Evolutionary conservation across 768 basidiomycete genomes (phyloP).

Genomic region (Multifurca ochricompacta): DNA sequence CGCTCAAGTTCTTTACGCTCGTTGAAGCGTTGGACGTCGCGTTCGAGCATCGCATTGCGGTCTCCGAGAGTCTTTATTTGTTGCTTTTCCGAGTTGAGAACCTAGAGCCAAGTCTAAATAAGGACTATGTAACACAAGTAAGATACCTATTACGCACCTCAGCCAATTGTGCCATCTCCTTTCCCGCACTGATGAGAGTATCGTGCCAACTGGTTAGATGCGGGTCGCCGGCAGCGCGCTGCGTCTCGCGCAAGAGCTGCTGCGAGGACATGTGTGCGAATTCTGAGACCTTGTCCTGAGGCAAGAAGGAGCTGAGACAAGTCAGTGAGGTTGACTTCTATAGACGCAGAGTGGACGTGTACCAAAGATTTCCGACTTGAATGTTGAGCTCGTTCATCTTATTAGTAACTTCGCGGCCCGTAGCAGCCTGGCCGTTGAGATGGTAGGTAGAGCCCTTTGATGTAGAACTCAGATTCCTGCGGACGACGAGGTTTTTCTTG

Average conservation of each 20-base stretch:
- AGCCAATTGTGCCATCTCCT: slow-evolving; percentile 45
- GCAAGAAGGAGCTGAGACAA: slow-evolving; percentile 71
- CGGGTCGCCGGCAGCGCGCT: slow-evolving; percentile 81
- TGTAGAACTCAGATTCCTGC: slow-evolving; percentile 55
- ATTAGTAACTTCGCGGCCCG: slow-evolving; percentile 53
- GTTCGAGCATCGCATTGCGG: slow-evolving; percentile 67
- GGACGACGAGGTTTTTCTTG: slow-evolving; percentile 69
- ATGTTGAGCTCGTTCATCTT: slow-evolving; percentile 72
- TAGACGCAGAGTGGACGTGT: slow-evolving; percentile 21
- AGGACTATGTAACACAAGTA: not conserved
- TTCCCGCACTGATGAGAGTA: slow-evolving; percentile 59
- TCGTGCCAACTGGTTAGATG: slow-evolving; percentile 77
- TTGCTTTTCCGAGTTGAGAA: slow-evolving; percentile 44
- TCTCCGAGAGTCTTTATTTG: slow-evolving; percentile 55
- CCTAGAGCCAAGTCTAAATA: slow-evolving; percentile 28
- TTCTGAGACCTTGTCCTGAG: slow-evolving; percentile 91
- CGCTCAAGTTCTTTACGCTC: slow-evolving; percentile 68
- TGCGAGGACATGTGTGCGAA: slow-evolving; percentile 88
- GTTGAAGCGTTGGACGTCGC: slow-evolving; percentile 70
- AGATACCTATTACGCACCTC: slow-evolving; percentile 42
- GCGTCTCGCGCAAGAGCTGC: slow-evolving; percentile 78
- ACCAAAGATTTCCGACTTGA: slow-evolving; percentile 94
- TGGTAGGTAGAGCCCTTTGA: slow-evolving; percentile 55
- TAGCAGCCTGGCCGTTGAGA: slow-evolving; percentile 58
- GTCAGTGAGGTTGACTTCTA: not conserved